Base-by-base conservation (phyloP, 2,329 filamentous ascomycete species). In the Apiospora sp. region DNA sequence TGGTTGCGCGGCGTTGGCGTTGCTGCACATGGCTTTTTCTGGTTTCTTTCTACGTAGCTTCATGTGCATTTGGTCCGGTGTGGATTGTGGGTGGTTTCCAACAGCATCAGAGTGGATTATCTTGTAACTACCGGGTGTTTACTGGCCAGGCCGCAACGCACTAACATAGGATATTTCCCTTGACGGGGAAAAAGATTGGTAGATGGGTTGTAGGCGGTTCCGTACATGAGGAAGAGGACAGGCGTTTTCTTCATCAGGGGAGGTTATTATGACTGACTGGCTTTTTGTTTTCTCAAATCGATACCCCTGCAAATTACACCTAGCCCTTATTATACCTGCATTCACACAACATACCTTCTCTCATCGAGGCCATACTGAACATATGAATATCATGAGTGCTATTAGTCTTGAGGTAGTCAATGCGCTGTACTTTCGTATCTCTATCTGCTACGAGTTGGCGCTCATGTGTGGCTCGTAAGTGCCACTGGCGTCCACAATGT, bases 291-390 rank as follows among this genome's bases (percentile, higher is more conserved):
- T 64, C 13, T 30, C 6, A 13, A 30, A 41, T 64, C 58, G 58
- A 64, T 64, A 64, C 58, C 58, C 58, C 30, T 61, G 30, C 54
- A 34, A 61, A 61, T 37, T 58, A 61, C 30, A 61, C 30, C 30
- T 7, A 48, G 2, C 54, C 54, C 19, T n/a, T 34, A 61, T 61
- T 4, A 37, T 37, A 10, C 10, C 6, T 4, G 7, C 6, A 37
- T 16, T 22, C 30, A 12, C 24, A 30, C 54, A 58, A 58, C 13
- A 13, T 10, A 24, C 58, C 12, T 30, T 4, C 34, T 14, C 34
- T 64, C 30, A 34, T 8, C 4, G 16, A 37, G 7, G 30, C 37
- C 8, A 37, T 30, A 3, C 30, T 12, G 30, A 41, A 48, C 19
- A 22, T 12, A n/a, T 37, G n/a, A 10, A n/a, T 41, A 64, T 3